Base-by-base conservation (phyloP, 1,284 basidiomycete genomes). In the Apiotrichum domesticum region DNA sequence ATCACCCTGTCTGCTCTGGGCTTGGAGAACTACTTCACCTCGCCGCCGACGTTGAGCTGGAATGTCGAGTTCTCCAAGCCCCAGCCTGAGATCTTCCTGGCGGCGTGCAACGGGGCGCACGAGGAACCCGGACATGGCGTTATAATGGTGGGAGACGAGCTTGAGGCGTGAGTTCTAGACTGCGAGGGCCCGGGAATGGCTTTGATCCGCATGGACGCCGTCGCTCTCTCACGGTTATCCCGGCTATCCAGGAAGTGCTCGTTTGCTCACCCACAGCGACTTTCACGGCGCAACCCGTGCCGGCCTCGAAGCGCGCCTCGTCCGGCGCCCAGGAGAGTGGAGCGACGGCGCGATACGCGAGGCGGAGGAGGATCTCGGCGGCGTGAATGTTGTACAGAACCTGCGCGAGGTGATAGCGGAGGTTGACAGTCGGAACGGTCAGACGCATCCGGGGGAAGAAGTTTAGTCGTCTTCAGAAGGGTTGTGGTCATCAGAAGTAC, bases 111-210 rank as follows among this genome's bases (percentile, higher is more conserved):
- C 10, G 29, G 47, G 1, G 69, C 66, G 35, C 62, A 46, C 0
- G 69, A 67, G 54, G 41, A 47, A 5, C 35, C 46, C 1, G 69
- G 68, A 1, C 57, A 68, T 35, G 75, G 74, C 7, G 69, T 74
- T 3, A 54, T 78, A 32, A 74, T 77, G 72, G 63, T 78, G 8
- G 76, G 76, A 0, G 76, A 78, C 55, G 76, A 78, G 62, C 64
- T 77, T 9, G 65, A 70, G 42, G 75, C 75, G 74, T 76, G 55
- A 63, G 74, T 71, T 15, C 13, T 21, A 21, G 21, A 21, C 21
- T 21, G 21, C 37, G 7, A 9, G 9, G 32, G 9, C 15, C 5
- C 8, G n/a, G 29, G 39, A 41, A 6, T 50, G 10, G 35, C 34
- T 14, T 40, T 37, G 34, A 35, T 32, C 10, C 29, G 5, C 34